Percentiles rank a stretch among this genome's conserved stretches.
Conservation (phyloP, 2,329 filamentous ascomycete species). For the Aureobasidium sp. region DNA sequence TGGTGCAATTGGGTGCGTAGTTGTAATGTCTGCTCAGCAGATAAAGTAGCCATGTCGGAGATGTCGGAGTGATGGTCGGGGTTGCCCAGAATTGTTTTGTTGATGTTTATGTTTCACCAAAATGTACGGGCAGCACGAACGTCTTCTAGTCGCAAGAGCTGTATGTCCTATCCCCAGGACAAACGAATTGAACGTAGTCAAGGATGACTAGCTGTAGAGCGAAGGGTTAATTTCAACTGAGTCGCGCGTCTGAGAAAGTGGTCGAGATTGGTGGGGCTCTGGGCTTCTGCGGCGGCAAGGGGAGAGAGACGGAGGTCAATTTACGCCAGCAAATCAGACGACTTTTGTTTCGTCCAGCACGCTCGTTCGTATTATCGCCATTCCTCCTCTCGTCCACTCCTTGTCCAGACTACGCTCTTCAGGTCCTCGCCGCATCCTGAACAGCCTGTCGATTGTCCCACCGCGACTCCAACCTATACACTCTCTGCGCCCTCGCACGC, state of each 20-base stretch:
- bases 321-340: constrained; percentile 14
- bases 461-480: not conserved
- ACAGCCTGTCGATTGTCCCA: not conserved
- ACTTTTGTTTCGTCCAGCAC: constrained; percentile 7
- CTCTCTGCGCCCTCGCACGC: constrained; percentile 3
- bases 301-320: not conserved
- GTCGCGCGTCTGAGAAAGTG: not conserved
- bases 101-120: not conserved
- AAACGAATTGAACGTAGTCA: not conserved
- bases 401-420: not conserved
- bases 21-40: constrained; percentile 42
- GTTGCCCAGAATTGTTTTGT: not conserved
- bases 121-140: not conserved
- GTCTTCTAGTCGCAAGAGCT: not conserved
- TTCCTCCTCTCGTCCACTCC: not conserved
- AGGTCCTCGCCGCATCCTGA: not conserved
- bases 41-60: constrained; percentile 22
- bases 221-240: not conserved
- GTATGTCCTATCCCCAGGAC: not conserved
- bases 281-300: constrained; percentile 1
- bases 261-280: not conserved
- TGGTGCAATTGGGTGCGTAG: constrained; percentile 70
- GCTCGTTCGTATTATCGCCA: not conserved
- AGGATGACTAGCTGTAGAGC: not conserved
- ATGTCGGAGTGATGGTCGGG: not conserved